Evolutionary conservation across 805 yeast genomes (phyloP).

Genomic region (Metschnikowia dekortorum): DNA sequence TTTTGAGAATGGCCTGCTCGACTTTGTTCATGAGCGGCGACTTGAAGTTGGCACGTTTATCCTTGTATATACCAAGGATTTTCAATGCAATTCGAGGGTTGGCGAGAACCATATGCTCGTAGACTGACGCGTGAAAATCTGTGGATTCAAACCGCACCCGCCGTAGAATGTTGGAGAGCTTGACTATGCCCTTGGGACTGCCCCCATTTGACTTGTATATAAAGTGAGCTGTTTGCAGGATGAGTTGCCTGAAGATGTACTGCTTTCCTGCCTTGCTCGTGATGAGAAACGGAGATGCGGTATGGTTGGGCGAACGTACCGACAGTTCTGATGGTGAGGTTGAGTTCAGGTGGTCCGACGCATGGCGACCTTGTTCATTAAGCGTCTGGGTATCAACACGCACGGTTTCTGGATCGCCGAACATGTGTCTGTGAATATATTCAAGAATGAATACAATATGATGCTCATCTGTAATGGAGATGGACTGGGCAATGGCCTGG

Average conservation of each 20-base stretch:
- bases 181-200: slow-evolving; percentile 13
- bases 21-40: slow-evolving; percentile 19
- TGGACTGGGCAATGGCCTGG: slow-evolving; percentile 26
- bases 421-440: slow-evolving; percentile 4
- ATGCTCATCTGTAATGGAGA: slow-evolving; percentile 20
- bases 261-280: slow-evolving; percentile 12
- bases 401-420: slow-evolving; percentile 6
- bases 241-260: slow-evolving; percentile 19
- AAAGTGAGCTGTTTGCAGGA: slow-evolving; percentile 20
- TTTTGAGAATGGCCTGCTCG: slow-evolving; percentile 26
- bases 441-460: slow-evolving; percentile 18
- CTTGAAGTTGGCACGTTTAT: slow-evolving; percentile 19
- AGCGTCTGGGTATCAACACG: not conserved
- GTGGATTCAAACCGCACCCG: slow-evolving; percentile 13
- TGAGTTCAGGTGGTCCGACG: no score
- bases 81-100: slow-evolving; percentile 25
- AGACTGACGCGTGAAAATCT: slow-evolving; percentile 17
- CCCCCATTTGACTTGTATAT: slow-evolving; percentile 8
- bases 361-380: no score
- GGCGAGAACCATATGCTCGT: slow-evolving; percentile 22
- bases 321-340: no score
- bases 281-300: not conserved
- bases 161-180: slow-evolving; percentile 20
- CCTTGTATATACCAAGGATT: slow-evolving; percentile 20
- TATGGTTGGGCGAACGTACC: no score